phyloP scores from a whole-genome alignment of 306 rosid species.

The Sechiopsis laciniata region DNA sequence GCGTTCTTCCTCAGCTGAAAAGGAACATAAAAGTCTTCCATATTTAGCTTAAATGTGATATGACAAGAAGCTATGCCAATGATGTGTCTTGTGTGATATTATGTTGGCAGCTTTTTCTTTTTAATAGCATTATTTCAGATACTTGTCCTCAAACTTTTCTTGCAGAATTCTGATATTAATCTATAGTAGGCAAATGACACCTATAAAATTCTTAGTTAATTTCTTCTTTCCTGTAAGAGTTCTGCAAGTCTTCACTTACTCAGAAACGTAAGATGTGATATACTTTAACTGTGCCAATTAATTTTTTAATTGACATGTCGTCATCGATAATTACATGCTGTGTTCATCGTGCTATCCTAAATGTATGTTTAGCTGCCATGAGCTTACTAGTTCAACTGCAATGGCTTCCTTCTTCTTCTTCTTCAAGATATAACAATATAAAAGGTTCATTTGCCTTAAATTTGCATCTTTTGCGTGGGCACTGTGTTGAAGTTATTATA shows the following conservation, averaged over 20 bases:
- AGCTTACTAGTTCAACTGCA: not conserved
- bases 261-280: not conserved
- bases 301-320: not conserved
- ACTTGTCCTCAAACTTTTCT: not conserved
- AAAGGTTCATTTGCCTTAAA: not conserved
- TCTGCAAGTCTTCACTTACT: not conserved
- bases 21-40: conserved; percentile 40
- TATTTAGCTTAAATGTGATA: not conserved
- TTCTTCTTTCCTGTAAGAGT: not conserved
- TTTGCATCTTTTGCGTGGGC: not conserved
- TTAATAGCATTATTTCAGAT: not conserved
- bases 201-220: not conserved
- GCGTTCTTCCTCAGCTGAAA: conserved; percentile 90
- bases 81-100: not conserved
- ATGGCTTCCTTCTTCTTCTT: not conserved
- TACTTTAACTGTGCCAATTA: not conserved
- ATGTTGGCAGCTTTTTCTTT: not conserved
- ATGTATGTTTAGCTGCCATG: not conserved
- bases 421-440: not conserved
- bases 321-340: not conserved
- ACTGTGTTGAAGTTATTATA: not conserved
- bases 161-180: not conserved
- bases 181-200: not conserved
- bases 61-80: not conserved
- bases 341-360: not conserved